Evolutionary conservation across 2,329 filamentous ascomycete genomes (phyloP), one percentile per base, ranked within the genome.

Genomic region (Nothopassalora personata): DNA sequence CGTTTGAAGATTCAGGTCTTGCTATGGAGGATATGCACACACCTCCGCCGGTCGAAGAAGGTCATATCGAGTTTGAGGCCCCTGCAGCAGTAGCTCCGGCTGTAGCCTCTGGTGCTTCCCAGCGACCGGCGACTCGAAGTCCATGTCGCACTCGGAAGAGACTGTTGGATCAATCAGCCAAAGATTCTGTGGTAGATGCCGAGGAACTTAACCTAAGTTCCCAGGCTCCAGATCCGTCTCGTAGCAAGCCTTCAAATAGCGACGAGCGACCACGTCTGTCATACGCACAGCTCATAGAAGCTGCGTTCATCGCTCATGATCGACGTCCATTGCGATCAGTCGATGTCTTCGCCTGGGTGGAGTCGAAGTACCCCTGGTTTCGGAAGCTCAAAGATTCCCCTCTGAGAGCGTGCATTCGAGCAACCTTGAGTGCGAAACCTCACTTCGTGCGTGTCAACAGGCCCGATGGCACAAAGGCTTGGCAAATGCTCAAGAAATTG

Each of bases 301-400:
- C 46, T 11, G 60, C 57, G 19, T 57, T 60, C 34, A 27, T 53
- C 5, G 56, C 59, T 5, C 50, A 46, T 34, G 34, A 56, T 28
- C 27, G 47, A 10, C 31, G 46, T 10, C 13, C 45, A 8, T 30
- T 60, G 57, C 46, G n/a, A 19, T 15, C 30, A 45, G 55, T 45
- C 23, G 54, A 60, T 5, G 57, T 62, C 2, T 59, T 39, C 30
- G 39, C 52, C 2, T 60, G 54, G 57, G 28, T 62, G 3, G 54
- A 58, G 15, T 43, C 46, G 2, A 57, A 60, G 28, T 59, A 54
- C n/a, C 51, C 51, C 2, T 56, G 43, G 34, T 57, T 55, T 23
- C 47, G 53, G n/a, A 27, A 46, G 11, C 49, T 51, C 28, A 51
- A 34, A 19, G 27, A 53, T 13, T 30, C 52, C 7, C 30, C 19